These are phyloP conservation scores for Ochetophila trinervis DNA, from an alignment of 306 rosid species.

Conservation along the genomic window DNA sequence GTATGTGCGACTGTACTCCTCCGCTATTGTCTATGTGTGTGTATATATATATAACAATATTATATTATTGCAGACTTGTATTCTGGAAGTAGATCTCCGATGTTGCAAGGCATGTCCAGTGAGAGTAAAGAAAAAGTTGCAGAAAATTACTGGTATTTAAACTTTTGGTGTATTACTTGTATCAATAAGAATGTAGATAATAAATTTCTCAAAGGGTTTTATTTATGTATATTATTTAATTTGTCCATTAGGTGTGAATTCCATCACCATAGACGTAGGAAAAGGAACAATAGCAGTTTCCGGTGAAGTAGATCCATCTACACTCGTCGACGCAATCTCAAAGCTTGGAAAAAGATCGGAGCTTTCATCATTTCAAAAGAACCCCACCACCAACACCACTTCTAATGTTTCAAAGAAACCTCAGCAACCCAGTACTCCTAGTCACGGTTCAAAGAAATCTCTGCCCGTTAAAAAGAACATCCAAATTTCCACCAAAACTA, in stretches of 20 bases:
- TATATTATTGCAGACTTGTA: slow-evolving; percentile 10
- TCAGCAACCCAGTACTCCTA: neutral
- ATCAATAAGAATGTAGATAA: neutral
- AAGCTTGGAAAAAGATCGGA: neutral
- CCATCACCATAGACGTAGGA: neutral
- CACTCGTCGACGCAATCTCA: neutral
- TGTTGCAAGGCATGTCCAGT: slow-evolving; percentile 8
- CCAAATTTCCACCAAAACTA: too few species aligned
- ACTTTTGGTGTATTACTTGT: neutral
- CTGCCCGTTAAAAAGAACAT: too few species aligned
- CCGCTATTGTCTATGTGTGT: too few species aligned
- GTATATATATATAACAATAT: too few species aligned
- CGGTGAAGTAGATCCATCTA: neutral
- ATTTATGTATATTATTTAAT: too few species aligned
- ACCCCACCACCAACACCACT: neutral
- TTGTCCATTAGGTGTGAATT: neutral
- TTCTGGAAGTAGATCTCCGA: slow-evolving; percentile 8
- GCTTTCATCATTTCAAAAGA: neutral
- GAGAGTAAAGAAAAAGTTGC: slow-evolving; percentile 13
- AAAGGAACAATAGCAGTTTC: neutral
- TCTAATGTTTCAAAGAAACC: neutral
- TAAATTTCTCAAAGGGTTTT: too few species aligned
- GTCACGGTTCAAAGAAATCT: too few species aligned
- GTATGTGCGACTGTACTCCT: neutral
- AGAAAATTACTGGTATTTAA: neutral